Base-by-base conservation (phyloP, 2,329 filamentous ascomycete species). In the Penicillium sp. region DNA sequence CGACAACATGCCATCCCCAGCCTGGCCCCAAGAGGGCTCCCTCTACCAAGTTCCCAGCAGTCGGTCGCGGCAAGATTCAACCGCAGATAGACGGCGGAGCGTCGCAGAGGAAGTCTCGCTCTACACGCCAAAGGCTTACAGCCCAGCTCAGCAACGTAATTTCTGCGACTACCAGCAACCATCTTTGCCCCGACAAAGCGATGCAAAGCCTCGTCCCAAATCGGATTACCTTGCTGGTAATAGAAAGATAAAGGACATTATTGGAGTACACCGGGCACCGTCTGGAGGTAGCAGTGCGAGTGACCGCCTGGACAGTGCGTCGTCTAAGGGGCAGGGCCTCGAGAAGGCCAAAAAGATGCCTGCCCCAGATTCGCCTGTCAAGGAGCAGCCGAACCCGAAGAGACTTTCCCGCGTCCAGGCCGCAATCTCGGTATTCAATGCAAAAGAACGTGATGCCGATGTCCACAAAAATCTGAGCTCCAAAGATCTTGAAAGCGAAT, bases 11-110 rank as follows among this genome's bases (percentile, higher is more conserved):
- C 81, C 84, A 18, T 87, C 89, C 2, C 92, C 93, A 24, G 92
- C 94, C 56, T 96, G 91, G 81, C 86, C 90, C 14, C 89, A 95
- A 69, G 95, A 94, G 57, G 77, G 78, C 4, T 73, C 74, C 40
- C 68, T 72, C n/a, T 66, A 74, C 50, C 66, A 73, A 53, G 70
- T 73, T 41, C 62, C 68, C 4, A 37, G 51, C 46, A 62, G 67
- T 18, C 70, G 63, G 31, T 77, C 76, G 2, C 78, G 76, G 56
- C 78, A 78, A 19, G 65, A 62, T 47, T 67, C 63, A 11, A 71
- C 82, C 13, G 78, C 81, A 10, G 71, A 79, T 39, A 78, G 79
- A 59, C 74, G 75, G 19, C 70, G 77, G 39, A 79, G 74, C 37
- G 64, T 83, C 27, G 78, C 82, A 18, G 81, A 85, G 44, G 85